Evolutionary conservation across 768 basidiomycete genomes (phyloP).

Genomic region (Rhizopogon vinicolor): DNA sequence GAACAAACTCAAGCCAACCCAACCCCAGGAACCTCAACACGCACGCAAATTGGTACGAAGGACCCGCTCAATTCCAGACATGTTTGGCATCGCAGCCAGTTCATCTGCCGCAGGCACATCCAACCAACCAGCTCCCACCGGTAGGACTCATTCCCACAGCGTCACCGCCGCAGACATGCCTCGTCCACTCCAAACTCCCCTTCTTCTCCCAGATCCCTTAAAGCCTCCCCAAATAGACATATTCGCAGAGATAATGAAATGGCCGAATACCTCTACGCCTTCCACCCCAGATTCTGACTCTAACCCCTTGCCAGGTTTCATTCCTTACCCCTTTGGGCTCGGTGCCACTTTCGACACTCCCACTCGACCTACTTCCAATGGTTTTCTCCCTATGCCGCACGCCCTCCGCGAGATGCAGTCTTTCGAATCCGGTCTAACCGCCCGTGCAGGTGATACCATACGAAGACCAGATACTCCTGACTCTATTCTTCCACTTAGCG

Average conservation of each 20-base stretch:
- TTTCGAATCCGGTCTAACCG: conserved; percentile 80
- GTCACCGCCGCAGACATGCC: conserved; percentile 69
- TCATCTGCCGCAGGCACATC: conserved; percentile 27
- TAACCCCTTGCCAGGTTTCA: conserved; percentile 17
- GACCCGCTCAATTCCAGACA: conserved; percentile 71
- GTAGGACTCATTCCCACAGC: conserved; percentile 73
- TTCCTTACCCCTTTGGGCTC: conserved; percentile 58
- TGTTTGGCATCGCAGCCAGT: conserved; percentile 23
- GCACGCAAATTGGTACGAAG: conserved; percentile 59
- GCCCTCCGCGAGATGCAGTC: conserved; percentile 82
- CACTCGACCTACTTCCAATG: conserved; percentile 35
- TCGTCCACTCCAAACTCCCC: conserved; percentile 28
- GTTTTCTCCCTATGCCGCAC: conserved; percentile 44
- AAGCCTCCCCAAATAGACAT: conserved; percentile 40
- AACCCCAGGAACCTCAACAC: conserved; percentile 12
- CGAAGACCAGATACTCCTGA: conserved; percentile 11
- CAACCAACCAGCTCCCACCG: conserved; percentile 30
- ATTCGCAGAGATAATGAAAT: conserved; percentile 65
- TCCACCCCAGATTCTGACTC: conserved; percentile 31
- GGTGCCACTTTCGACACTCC: conserved; percentile 62
- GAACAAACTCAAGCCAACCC: conserved; percentile 43
- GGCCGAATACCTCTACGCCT: conserved; percentile 34
- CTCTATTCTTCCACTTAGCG: background rate
- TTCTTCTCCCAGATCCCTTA: conserved; percentile 18
- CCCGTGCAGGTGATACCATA: conserved; percentile 44